Evolutionary conservation across 1,284 basidiomycete species (phyloP).

Genomic region (Boletus smithii): DNA sequence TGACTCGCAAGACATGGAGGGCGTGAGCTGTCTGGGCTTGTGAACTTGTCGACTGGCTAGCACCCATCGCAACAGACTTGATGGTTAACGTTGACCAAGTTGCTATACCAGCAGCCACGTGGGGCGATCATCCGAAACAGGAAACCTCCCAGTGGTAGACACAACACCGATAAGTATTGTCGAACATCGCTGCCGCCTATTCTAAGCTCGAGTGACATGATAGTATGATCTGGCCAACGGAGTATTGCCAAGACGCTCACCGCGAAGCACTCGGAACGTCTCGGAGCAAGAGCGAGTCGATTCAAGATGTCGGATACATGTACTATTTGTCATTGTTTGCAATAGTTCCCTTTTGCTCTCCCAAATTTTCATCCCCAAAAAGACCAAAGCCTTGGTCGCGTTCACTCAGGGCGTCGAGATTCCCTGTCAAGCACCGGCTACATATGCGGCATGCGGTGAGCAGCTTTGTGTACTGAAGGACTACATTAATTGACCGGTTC

Average conservation of each 20-base stretch:
- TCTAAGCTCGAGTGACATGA: too few relatives aligned
- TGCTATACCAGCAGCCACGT: too few relatives aligned
- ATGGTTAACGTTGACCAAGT: too few relatives aligned
- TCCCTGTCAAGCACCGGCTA: conserved; percentile 25
- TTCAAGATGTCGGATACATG: too few relatives aligned
- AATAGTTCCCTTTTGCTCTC: conserved; percentile 2
- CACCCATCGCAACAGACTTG: conserved; percentile 53
- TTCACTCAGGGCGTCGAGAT: conserved; percentile 27
- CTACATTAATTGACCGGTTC: neutral
- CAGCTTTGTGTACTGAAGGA: neutral
- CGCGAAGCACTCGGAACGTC: too few relatives aligned
- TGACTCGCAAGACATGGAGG: conserved; percentile 83
- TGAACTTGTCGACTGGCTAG: conserved; percentile 63
- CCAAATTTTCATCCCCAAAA: conserved; percentile 30
- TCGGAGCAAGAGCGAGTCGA: too few relatives aligned
- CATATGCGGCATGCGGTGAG: conserved; percentile 52
- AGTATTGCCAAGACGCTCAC: too few relatives aligned
- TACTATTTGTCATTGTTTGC: conserved; percentile 33
- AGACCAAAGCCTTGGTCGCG: conserved; percentile 21
- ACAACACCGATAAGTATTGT: too few relatives aligned
- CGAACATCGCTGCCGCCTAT: too few relatives aligned
- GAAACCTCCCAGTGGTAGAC: too few relatives aligned
- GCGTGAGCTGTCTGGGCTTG: conserved; percentile 57
- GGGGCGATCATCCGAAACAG: neutral
- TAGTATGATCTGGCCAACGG: too few relatives aligned